These are phyloP conservation scores for Vararia minispora DNA, from an alignment of 768 basidiomycete species.

Conservation along the genomic window DNA sequence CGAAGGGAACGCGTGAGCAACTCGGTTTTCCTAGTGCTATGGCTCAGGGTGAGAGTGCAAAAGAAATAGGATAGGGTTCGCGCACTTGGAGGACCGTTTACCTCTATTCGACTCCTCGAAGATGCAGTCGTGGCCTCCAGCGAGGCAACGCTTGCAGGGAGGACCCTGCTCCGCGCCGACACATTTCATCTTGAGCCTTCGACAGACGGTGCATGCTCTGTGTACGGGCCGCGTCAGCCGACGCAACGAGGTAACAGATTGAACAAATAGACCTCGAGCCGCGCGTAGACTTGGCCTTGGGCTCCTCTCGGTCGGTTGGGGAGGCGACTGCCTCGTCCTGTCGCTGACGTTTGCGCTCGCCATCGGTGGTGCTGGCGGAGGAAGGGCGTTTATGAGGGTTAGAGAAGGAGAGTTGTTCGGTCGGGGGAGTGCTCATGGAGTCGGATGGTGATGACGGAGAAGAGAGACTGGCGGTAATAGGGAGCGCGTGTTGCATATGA, in stretches of 20 bases:
- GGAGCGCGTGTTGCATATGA: slow-evolving; percentile 36
- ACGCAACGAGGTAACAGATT: slow-evolving; percentile 3
- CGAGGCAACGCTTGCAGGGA: slow-evolving; percentile 78
- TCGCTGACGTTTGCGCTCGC: slow-evolving; percentile 25
- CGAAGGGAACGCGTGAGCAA: slow-evolving; percentile 68
- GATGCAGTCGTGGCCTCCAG: slow-evolving; percentile 81
- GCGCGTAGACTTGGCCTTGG: slow-evolving; percentile 73
- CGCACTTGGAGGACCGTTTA: slow-evolving; percentile 76
- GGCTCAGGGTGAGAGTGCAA: slow-evolving; percentile 18
- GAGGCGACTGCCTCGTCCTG: slow-evolving; percentile 46
- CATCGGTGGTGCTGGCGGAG: slow-evolving; percentile 35
- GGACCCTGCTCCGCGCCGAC: slow-evolving; percentile 85
- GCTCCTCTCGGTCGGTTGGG: slow-evolving; percentile 44
- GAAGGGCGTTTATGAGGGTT: slow-evolving; percentile 17
- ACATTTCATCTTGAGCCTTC: slow-evolving; percentile 90
- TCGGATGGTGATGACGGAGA: slow-evolving; percentile 77
- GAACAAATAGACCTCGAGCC: slow-evolving; percentile 54
- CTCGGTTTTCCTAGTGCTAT: slow-evolving; percentile 64
- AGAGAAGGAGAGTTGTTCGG: slow-evolving; percentile 43
- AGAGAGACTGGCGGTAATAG: slow-evolving; percentile 48
- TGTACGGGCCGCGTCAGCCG: too few species aligned
- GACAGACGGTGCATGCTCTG: slow-evolving; percentile 87
- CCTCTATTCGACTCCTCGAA: slow-evolving; percentile 97
- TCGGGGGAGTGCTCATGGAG: slow-evolving; percentile 61
- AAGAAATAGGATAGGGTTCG: slow-evolving; percentile 7